Evolutionary conservation across 805 yeast genomes (phyloP), one percentile per base, ranked within the genome.

Genomic region (Yarrowia deformans): DNA sequence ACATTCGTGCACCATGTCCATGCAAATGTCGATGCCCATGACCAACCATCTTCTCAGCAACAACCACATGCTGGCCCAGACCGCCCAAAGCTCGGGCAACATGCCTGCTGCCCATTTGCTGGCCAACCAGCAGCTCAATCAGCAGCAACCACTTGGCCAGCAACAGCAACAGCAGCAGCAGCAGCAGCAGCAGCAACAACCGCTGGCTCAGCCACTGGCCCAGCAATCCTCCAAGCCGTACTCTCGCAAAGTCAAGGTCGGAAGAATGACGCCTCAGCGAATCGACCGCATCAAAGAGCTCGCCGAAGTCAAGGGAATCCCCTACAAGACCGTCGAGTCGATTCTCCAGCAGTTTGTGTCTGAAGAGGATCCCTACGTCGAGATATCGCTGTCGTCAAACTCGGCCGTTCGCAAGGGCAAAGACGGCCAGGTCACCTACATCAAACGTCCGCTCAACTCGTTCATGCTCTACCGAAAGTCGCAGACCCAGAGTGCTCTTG

Each of bases 371-470:
- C 68, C 68, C 3, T 63, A 37, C 18, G 68, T 63, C 40, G 68
- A 63, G 37, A 63, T 63, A 29, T 35, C 68, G 12, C 39, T 63
- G 48, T 19, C 39, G 16, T 63, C 68, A 7, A 63, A 63, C 23
- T 63, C 68, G 37, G 48, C 68, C 6, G 68, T 63, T 8, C 37
- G 68, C 4, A 63, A 63, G 56, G 68, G 68, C 32, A 63, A 63
- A n/a, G 69, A 66, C 14, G 69, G 69, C 5, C 55, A 67, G 32
- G 69, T 68, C 46, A 70, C 75, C 66, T 72, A 81, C 68, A 77
- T 83, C 58, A 83, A 83, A 71, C 78, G 86, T 50, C 85, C 85
- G 0, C 76, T 82, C 69, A 83, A 83, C 74, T 79, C 83, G 35
- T 83, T 81, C 71, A 83, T 83, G 85, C 76, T 83, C 10, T 83